A percentile compares a stretch with the other conserved stretches of the same genome.
Conservation (phyloP, 1,139 yeast genomes). For the Suhomyces coccinellae region DNA sequence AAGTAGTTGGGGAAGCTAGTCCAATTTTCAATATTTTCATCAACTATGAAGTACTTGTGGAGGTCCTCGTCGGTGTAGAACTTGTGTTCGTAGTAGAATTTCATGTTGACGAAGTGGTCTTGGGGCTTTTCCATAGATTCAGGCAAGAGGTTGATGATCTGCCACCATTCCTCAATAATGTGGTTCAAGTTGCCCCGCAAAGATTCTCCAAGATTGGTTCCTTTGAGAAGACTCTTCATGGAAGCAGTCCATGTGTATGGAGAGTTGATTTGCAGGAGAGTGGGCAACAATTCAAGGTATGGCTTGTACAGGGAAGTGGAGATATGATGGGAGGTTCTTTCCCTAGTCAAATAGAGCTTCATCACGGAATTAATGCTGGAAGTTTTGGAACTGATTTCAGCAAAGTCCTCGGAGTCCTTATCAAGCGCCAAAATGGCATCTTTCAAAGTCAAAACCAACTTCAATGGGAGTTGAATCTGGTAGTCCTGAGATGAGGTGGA, state of each 20-base stretch:
- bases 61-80: conserved; percentile 44
- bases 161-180: conserved; percentile 56
- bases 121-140: conserved; percentile 33
- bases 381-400: conserved; percentile 19
- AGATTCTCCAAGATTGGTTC: conserved; percentile 59
- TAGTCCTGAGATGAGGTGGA: conserved; percentile 8
- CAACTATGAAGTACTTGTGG: conserved; percentile 25
- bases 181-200: conserved; percentile 34
- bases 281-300: conserved; percentile 63
- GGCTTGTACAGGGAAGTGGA: conserved; percentile 36
- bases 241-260: conserved; percentile 65
- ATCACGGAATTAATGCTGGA: conserved; percentile 43
- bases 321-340: conserved; percentile 20
- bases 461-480: conserved; percentile 36
- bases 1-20: conserved; percentile 63
- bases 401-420: conserved; percentile 14
- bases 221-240: conserved; percentile 54
- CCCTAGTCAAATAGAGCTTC: conserved; percentile 49
- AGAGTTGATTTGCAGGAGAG: conserved; percentile 44
- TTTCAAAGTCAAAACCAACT: conserved; percentile 40
- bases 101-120: conserved; percentile 43
- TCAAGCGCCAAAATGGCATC: conserved; percentile 37
- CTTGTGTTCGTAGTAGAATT: conserved; percentile 49
- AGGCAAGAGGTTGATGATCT: conserved; percentile 36
- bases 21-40: conserved; percentile 46